These are phyloP conservation scores for Luffa aegyptiaca DNA, from an alignment of 306 rosid species.

Conservation along the genomic window DNA sequence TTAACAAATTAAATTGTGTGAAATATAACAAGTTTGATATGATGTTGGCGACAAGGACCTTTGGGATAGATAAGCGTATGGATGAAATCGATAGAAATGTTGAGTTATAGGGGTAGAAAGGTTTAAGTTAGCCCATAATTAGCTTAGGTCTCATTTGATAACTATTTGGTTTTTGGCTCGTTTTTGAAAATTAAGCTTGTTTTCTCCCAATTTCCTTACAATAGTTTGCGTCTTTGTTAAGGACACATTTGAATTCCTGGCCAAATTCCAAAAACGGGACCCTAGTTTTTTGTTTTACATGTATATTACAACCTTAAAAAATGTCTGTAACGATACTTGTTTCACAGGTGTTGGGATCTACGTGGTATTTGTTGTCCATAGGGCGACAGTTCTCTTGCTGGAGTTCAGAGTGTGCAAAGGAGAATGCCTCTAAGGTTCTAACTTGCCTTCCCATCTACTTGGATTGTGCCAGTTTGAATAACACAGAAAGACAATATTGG, in stretches of 20 bases:
- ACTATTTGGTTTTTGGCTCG: no score
- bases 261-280: no score
- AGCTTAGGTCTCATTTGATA: no score
- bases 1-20: neutral
- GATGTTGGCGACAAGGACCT: no score
- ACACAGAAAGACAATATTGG: slow-evolving; percentile 50
- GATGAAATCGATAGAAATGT: neutral
- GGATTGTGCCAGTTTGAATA: slow-evolving; percentile 37
- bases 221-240: no score
- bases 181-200: no score
- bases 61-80: neutral
- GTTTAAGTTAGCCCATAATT: no score
- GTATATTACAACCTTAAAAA: neutral
- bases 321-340: neutral
- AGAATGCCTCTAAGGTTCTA: slow-evolving; percentile 23
- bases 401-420: slow-evolving; percentile 39
- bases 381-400: slow-evolving; percentile 77
- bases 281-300: neutral
- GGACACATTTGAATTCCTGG: no score
- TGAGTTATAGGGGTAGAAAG: no score
- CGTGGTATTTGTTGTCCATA: slow-evolving; percentile 67
- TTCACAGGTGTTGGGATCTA: slow-evolving; percentile 58
- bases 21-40: neutral
- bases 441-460: slow-evolving; percentile 49
- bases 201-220: no score